Evolutionary conservation across 306 rosid species (phyloP).

Genomic region (Morella rubra): DNA sequence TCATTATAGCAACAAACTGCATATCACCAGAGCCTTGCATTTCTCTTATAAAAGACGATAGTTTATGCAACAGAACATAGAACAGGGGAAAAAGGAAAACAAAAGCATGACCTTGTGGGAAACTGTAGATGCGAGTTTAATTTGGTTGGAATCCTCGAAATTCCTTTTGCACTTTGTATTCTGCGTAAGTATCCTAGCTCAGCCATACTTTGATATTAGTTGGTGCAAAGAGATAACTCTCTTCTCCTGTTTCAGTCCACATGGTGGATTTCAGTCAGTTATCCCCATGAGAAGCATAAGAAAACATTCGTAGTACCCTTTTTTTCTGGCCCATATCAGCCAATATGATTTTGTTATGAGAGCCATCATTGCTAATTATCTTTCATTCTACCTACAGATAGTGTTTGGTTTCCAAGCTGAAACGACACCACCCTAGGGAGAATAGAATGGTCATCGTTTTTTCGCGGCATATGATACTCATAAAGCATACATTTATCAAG

Average conservation of each 20-base stretch:
- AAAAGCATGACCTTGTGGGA: background rate
- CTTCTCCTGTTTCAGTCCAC: background rate
- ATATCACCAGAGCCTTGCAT: background rate
- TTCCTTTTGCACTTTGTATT: background rate
- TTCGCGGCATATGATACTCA: background rate
- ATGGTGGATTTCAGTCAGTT: background rate
- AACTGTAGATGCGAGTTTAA: background rate
- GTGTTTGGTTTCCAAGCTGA: background rate
- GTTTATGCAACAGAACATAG: too few relatives aligned
- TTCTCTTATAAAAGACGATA: background rate
- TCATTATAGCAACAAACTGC: background rate
- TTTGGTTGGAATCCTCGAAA: background rate
- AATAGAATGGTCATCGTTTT: too few relatives aligned
- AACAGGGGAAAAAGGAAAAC: background rate
- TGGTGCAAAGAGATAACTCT: background rate
- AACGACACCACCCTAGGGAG: background rate
- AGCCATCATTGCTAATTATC: background rate
- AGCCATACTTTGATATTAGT: background rate
- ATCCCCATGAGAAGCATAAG: background rate
- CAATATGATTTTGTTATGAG: background rate
- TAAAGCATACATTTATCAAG: too few relatives aligned
- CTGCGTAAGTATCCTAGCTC: background rate
- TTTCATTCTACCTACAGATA: background rate
- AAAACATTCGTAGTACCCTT: background rate
- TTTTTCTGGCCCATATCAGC: background rate